Evolutionary conservation across 2,329 filamentous ascomycete genomes (phyloP).

Genomic region (Ophiosphaerella narmari): DNA sequence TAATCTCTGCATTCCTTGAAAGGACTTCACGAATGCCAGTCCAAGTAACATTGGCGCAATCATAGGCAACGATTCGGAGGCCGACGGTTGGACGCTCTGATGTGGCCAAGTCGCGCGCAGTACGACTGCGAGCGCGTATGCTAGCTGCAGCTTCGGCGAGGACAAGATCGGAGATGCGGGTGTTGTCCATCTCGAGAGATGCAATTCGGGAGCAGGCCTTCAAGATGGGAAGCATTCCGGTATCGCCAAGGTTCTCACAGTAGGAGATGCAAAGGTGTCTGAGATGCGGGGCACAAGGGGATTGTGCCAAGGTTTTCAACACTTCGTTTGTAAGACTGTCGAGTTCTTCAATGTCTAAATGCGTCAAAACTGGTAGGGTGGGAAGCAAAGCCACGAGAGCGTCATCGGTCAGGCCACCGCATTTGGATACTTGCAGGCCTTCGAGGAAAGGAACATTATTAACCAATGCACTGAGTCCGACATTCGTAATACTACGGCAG

Average conservation of each 20-base stretch:
- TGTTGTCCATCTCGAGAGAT: slow-evolving; percentile 89
- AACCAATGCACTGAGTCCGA: slow-evolving; percentile 71
- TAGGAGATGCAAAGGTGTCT: slow-evolving; percentile 87
- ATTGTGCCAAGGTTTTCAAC: slow-evolving; percentile 74
- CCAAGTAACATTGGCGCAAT: slow-evolving; percentile 93
- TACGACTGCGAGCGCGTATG: slow-evolving; percentile 68
- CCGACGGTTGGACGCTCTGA: slow-evolving; percentile 56
- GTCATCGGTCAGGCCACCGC: slow-evolving; percentile 72
- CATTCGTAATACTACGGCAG: slow-evolving; percentile 74
- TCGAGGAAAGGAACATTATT: slow-evolving; percentile 78
- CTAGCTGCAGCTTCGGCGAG: slow-evolving; percentile 84
- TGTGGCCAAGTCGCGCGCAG: slow-evolving; percentile 36
- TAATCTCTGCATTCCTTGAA: slow-evolving; percentile 78
- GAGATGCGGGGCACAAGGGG: slow-evolving; percentile 72
- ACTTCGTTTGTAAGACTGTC: slow-evolving; percentile 74
- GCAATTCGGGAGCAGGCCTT: slow-evolving; percentile 72
- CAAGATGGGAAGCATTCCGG: slow-evolving; percentile 80
- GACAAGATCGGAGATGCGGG: slow-evolving; percentile 82
- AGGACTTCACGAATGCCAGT: slow-evolving; percentile 86
- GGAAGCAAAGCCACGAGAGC: slow-evolving; percentile 74
- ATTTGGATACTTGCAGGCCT: slow-evolving; percentile 81
- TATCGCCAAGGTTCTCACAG: slow-evolving; percentile 83
- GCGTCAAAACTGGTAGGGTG: slow-evolving; percentile 76
- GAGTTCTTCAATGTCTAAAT: slow-evolving; percentile 89
- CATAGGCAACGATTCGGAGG: slow-evolving; percentile 80